Evolutionary conservation across 352 stramenopile genomes (phyloP), one percentile per base, ranked within the genome.

Genomic region (Plasmopara muralis): DNA sequence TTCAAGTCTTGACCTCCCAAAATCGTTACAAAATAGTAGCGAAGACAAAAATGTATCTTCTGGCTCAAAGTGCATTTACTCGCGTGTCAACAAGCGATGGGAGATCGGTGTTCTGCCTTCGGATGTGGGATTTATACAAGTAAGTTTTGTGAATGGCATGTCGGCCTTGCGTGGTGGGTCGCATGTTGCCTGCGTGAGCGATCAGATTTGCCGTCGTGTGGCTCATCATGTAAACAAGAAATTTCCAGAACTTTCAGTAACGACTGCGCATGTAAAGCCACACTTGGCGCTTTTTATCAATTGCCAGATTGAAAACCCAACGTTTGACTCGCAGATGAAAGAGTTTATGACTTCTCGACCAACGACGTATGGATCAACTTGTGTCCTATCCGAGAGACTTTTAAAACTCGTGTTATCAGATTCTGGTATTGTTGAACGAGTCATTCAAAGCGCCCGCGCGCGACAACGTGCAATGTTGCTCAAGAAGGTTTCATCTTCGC

Each of bases 241-340:
- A 64, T 95, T 97, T 61, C 83, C 92, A 0, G 95, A 97, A 38
- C 63, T 91, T 4, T 89, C 89, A 9, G 70, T 99, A 13, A 99
- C 91, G 18, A 73, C 88, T 0, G 74, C 81, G 7, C 87, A 98
- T 45, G 96, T 99, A 68, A 98, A 98, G 70, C 97, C 98, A 45
- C 95, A 99, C 66, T 65, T 99, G 29, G 85, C 77, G 8, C 77
- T 99, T 13, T 99, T 98, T 72, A 95, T 99, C 40, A 99, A 99
- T 68, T 97, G 87, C 54, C 77, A 99, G 44, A 96, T 99, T 16
- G 91, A 98, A 50, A 99, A 99, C 68, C 97, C 97, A 14, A 97
- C 95, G 2, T 99, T 99, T 64, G 97, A 99, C 62, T 98, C 93
- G 49, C 97, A 99, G 60, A 99, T 98, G 57, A 99, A 99, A 67